A percentile compares a stretch with the other conserved stretches of the same genome.
Conservation (phyloP, 805 yeast genomes). For the Dipodascus albidus region DNA sequence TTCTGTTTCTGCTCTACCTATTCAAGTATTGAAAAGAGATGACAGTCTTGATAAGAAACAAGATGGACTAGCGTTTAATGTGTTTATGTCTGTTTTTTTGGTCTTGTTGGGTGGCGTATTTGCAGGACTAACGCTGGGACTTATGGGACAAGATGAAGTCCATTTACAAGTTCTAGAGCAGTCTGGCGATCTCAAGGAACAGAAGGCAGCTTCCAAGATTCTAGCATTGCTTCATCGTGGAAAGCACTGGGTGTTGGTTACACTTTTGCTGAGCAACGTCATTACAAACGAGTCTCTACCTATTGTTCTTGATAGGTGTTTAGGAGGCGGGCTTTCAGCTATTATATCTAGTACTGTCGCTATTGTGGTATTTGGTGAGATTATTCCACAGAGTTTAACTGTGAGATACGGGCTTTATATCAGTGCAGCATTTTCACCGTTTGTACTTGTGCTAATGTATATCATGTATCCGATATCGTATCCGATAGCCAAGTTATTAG, state of each 20-base stretch:
- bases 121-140: slow-evolving; percentile 62
- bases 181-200: slow-evolving; percentile 58
- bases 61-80: slow-evolving; percentile 20
- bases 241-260: slow-evolving; percentile 95
- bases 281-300: slow-evolving; percentile 93
- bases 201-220: slow-evolving; percentile 59
- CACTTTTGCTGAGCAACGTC: slow-evolving; percentile 73
- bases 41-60: neutral
- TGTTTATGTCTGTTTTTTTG: slow-evolving; percentile 23
- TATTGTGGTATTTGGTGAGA: slow-evolving; percentile 91
- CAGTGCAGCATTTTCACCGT: slow-evolving; percentile 85
- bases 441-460: slow-evolving; percentile 77
- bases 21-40: neutral
- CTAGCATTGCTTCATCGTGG: slow-evolving; percentile 64
- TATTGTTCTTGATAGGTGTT: slow-evolving; percentile 78
- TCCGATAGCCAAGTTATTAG: slow-evolving; percentile 76
- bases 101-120: slow-evolving; percentile 30
- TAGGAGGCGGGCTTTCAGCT: slow-evolving; percentile 97
- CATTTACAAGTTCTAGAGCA: slow-evolving; percentile 81
- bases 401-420: slow-evolving; percentile 87
- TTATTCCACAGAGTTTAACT: slow-evolving; percentile 88
- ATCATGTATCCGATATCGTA: slow-evolving; percentile 84
- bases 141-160: slow-evolving; percentile 98
- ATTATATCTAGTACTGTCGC: slow-evolving; percentile 87
- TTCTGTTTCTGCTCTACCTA: slow-evolving; percentile 7